Evolutionary conservation across 306 rosid genomes (phyloP).

Genomic region (Begonia peltatifolia): DNA sequence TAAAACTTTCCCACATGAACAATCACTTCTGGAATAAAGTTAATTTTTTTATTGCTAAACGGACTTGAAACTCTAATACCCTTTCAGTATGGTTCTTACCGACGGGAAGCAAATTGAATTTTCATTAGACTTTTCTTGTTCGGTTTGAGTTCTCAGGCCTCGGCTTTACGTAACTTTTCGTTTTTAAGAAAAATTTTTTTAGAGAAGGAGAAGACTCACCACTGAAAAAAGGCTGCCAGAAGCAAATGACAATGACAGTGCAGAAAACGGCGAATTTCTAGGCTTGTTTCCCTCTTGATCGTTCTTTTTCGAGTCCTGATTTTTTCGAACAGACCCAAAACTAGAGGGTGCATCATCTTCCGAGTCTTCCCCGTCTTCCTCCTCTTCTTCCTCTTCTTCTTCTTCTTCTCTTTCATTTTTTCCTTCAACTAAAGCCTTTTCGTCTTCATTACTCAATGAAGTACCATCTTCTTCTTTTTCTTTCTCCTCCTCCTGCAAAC

Average conservation of each 20-base stretch:
- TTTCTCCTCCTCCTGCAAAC: slow-evolving; percentile 37
- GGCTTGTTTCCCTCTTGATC: slow-evolving; percentile 40
- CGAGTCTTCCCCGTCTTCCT: slow-evolving; percentile 29
- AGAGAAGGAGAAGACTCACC: slow-evolving; percentile 36
- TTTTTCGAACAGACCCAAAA: slow-evolving; percentile 51
- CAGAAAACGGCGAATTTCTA: slow-evolving; percentile 65
- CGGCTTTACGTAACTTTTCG: no score
- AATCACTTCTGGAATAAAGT: no score
- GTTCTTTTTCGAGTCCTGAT: slow-evolving; percentile 30
- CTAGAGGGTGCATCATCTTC: slow-evolving; percentile 55
- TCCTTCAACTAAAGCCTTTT: slow-evolving; percentile 19
- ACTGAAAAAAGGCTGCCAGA: slow-evolving; percentile 56
- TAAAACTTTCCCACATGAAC: no score
- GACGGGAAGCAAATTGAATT: no score
- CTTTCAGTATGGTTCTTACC: no score
- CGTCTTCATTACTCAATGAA: slow-evolving; percentile 27
- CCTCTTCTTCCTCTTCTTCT: slow-evolving; percentile 39
- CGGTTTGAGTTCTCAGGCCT: no score
- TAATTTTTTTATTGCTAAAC: no score
- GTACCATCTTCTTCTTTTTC: slow-evolving; percentile 49
- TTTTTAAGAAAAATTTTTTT: no score
- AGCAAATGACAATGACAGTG: slow-evolving; percentile 61
- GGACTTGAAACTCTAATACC: no score
- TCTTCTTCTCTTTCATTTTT: slow-evolving; percentile 21
- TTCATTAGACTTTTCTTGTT: no score